These are phyloP conservation scores for Skeletonema potamos DNA, from an alignment of 108 stramenopile species.

Conservation along the genomic window DNA sequence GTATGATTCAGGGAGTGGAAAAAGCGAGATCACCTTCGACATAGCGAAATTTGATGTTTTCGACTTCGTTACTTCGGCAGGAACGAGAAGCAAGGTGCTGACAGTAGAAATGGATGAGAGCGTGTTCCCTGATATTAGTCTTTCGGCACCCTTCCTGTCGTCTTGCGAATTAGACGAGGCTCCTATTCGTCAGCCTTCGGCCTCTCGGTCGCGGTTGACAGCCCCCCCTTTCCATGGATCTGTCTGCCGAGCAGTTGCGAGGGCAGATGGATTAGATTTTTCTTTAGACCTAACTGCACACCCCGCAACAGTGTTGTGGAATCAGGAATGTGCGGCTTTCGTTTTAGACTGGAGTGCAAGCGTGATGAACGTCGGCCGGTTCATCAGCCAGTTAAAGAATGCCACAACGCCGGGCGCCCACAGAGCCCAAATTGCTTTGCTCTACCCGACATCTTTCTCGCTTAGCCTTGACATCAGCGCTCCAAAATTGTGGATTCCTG, in stretches of 20 bases:
- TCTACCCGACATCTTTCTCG: slow-evolving; percentile 60
- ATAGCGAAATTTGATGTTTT: slow-evolving; percentile 55
- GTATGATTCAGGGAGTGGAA: slow-evolving; percentile 54
- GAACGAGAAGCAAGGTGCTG: slow-evolving; percentile 22
- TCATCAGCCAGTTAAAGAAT: slow-evolving; percentile 60
- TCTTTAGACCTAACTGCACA: slow-evolving; percentile 64
- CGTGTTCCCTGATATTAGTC: not conserved
- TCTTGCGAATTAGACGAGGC: not conserved
- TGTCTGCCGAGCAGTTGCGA: slow-evolving; percentile 61
- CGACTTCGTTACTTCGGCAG: slow-evolving; percentile 21
- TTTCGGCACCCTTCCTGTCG: not conserved
- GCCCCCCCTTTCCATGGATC: slow-evolving; percentile 55
- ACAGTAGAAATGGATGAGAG: slow-evolving; percentile 19
- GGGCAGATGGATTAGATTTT: slow-evolving; percentile 32
- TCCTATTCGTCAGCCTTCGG: not conserved
- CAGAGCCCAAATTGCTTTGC: slow-evolving; percentile 68
- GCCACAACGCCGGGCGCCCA: slow-evolving; percentile 79
- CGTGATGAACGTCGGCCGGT: slow-evolving; percentile 44
- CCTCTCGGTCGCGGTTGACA: not conserved
- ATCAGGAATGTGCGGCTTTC: slow-evolving; percentile 41
- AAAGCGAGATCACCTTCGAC: slow-evolving; percentile 63
- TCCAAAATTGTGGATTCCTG: slow-evolving; percentile 79
- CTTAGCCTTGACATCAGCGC: slow-evolving; percentile 66
- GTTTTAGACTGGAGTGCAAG: slow-evolving; percentile 5
- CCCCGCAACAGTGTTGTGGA: slow-evolving; percentile 79